These are phyloP conservation scores for Terana coerulea DNA, from an alignment of 768 basidiomycete genomes.

Conservation along the genomic window DNA sequence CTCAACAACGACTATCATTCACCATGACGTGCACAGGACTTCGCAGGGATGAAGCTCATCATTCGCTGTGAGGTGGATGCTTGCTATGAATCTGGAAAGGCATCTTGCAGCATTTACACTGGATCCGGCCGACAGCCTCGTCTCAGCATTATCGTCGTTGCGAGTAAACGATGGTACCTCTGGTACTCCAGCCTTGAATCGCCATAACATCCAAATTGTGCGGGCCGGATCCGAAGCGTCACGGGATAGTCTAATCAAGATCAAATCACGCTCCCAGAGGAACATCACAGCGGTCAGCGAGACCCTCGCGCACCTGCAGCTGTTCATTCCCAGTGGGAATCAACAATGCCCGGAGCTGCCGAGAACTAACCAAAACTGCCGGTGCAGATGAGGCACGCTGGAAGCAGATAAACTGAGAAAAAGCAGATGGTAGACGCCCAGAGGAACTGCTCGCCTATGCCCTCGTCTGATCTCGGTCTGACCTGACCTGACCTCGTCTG, in stretches of 20 bases:
- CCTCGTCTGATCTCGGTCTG: too few relatives aligned
- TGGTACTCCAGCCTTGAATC: not conserved
- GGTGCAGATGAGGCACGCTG: too few relatives aligned
- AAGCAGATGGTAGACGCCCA: too few relatives aligned
- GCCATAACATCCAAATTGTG: not conserved
- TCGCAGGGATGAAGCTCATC: conserved; percentile 21
- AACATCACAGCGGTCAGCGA: conserved; percentile 36
- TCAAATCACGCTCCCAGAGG: conserved; percentile 9
- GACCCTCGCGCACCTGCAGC: conserved; percentile 59
- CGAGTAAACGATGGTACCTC: too few relatives aligned
- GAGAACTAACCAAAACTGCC: too few relatives aligned
- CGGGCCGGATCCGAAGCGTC: conserved; percentile 4
- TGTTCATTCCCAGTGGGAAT: conserved; percentile 36
- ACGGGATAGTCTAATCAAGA: conserved; percentile 8
- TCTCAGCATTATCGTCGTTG: conserved; percentile 17
- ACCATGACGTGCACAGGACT: conserved; percentile 11
- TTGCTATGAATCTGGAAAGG: conserved; percentile 14
- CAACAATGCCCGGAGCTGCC: too few relatives aligned
- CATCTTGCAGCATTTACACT: too few relatives aligned
- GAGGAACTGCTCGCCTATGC: too few relatives aligned
- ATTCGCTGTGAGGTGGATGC: conserved; percentile 28
- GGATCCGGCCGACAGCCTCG: conserved; percentile 20
- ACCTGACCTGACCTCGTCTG: too few relatives aligned
- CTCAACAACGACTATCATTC: not conserved
- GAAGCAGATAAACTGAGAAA: too few relatives aligned